Evolutionary conservation across 2,329 filamentous ascomycete species (phyloP), one percentile per base, ranked within the genome.

Genomic region (Nothophaeocryptopus gaeumannii): DNA sequence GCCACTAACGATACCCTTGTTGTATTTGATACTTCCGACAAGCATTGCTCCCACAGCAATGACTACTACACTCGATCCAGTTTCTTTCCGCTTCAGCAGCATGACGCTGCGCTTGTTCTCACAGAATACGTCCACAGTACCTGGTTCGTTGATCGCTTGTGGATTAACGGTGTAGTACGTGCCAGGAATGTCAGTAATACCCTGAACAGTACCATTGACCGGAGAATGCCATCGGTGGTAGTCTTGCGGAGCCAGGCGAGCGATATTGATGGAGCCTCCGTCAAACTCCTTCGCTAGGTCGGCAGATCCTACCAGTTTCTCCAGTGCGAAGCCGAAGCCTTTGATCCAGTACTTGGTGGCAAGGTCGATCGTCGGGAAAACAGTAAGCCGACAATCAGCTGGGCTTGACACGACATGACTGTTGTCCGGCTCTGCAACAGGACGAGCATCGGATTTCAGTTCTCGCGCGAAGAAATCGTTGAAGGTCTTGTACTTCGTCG

Each of bases 31-130:
- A 15, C 64, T 69, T 2, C 72, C 72, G 0, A 74, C 72, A 16
- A 74, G 60, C 72, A 74, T 74, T 2, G 72, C 72, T 8, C 72
- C 72, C 2, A 74, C 70, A 3, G 72, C 72, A 12, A 74, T 57
- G 20, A 74, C 53, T 0, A 67, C 69, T 12, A 74, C 58, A 0
- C 56, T 61, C 8, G 56, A 50, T 1, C 62, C 62, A 1, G 64
- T 70, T 1, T 50, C 55, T 1, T 45, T 48, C 1, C 70, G 62
- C 29, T 62, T 55, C 26, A 73, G 41, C 33, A 67, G 49, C 71
- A 73, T 73, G 30, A 74, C 69, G 3, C 60, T 66, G 11, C 72
- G 58, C 48, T 62, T 64, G 55, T 74, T 74, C 60, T 74, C 70
- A 50, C 70, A 73, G 53, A 73, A 74, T 2, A 74, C 72, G 49